These are phyloP conservation scores for Asterophora lycoperdoides DNA, from an alignment of 768 basidiomycete species.

Conservation along the genomic window DNA sequence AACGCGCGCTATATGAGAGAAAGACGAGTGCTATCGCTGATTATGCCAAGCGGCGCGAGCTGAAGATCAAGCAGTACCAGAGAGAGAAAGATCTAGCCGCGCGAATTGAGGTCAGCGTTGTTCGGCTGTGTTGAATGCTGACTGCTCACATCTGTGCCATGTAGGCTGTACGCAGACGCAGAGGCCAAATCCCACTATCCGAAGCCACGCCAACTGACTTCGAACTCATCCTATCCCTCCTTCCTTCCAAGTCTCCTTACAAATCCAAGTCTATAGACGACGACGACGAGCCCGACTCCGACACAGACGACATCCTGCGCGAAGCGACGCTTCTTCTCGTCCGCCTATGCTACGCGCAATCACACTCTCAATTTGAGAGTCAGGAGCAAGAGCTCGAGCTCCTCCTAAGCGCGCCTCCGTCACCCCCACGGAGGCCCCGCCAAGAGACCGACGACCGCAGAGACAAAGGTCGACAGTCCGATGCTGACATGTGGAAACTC, in stretches of 20 bases:
- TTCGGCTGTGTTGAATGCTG: not conserved
- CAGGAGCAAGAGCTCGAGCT: slow-evolving; percentile 71
- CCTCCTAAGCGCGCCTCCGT: slow-evolving; percentile 50
- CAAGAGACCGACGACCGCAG: slow-evolving; percentile 33
- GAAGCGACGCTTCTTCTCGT: slow-evolving; percentile 67
- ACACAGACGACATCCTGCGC: slow-evolving; percentile 63
- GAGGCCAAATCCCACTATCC: slow-evolving; percentile 33
- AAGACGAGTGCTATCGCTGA: slow-evolving; percentile 51
- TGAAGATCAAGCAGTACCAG: slow-evolving; percentile 89
- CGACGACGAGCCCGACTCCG: slow-evolving; percentile 49
- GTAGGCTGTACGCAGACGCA: slow-evolving; percentile 55
- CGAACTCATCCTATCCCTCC: slow-evolving; percentile 59
- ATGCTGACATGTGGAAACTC: slow-evolving; percentile 67
- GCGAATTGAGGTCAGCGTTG: slow-evolving; percentile 57
- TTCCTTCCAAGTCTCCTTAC: slow-evolving; percentile 33
- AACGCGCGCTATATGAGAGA: slow-evolving; percentile 51
- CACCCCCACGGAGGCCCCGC: slow-evolving; percentile 26
- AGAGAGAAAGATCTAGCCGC: slow-evolving; percentile 76
- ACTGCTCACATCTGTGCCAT: not conserved
- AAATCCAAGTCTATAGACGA: slow-evolving; percentile 21
- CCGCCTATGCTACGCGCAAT: slow-evolving; percentile 66
- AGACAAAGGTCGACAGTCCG: slow-evolving; percentile 35
- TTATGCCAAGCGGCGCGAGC: slow-evolving; percentile 67
- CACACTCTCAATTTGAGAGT: slow-evolving; percentile 61
- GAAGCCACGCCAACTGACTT: slow-evolving; percentile 45